Evolutionary conservation across 2,329 filamentous ascomycete species (phyloP), one percentile per base, ranked within the genome.

Genomic region (Aspergillus cejpii): DNA sequence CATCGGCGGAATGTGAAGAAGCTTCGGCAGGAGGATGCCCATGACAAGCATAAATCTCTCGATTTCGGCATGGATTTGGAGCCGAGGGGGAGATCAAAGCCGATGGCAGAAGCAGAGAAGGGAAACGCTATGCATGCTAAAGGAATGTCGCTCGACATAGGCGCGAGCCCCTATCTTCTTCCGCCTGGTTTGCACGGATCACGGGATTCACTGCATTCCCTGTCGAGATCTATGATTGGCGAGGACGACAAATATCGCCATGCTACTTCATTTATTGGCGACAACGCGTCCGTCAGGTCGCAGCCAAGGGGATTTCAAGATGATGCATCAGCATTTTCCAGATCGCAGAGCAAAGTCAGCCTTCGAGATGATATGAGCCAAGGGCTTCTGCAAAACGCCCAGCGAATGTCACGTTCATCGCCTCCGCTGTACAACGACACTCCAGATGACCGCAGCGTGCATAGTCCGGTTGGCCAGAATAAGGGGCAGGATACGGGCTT

Each of bases 21-120:
- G 58, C 75, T 88, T 51, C 74, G 75, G 44, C 71, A 75, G 47
- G 92, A 98, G 69, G 92, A 98, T 69, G 76, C 78, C 14, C 81
- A 85, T 51, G 90, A 96, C 66, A 87, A 87, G 55, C 87, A 94
- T 67, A 90, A 85, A 61, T 92, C 88, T 0, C 77, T 97, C 61
- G 92, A 98, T 65, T 98, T 96, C 62, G 92, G 92, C 27, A 69
- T 96, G 61, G 87, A 84, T 45, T 66, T 72, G 49, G 61, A 28
- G 52, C 60, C 44, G 31, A 47, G 48, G 51, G 53, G 37, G 72
- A 61, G 61, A 19, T 62, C 59, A 31, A 76, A 72, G 75, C 76
- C 72, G 20, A 76, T 87, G 60, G 81, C 81, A 10, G 68, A 75
- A 50, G 28, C 58, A 20, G 69, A 75, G 50, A 72, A 74, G 53